Conservation (phyloP, 208 protist genomes). For the Trypanosoma avium region DNA sequence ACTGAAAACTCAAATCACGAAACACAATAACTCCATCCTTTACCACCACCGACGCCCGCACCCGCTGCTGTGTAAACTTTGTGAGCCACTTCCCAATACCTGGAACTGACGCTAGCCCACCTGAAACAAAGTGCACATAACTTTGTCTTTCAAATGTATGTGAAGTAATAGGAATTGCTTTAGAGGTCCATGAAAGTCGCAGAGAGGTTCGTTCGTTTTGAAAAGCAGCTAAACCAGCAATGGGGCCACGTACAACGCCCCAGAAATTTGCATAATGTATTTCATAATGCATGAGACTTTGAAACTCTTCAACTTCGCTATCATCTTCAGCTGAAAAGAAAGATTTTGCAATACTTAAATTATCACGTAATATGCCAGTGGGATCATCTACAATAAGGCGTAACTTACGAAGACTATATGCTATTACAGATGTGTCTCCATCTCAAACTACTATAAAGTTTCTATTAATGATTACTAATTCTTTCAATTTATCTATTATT, state of each 20-base stretch:
- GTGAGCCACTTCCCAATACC: conserved; percentile 59
- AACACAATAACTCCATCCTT: conserved; percentile 66
- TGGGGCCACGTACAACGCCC: conserved; percentile 65
- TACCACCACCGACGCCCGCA: conserved; percentile 76
- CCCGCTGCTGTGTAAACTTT: conserved; percentile 53
- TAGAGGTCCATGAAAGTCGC: conserved; percentile 65
- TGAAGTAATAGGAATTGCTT: conserved; percentile 49
- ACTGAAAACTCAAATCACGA: conserved; percentile 71
- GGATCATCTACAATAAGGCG: conserved; percentile 79
- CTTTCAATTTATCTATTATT: neutral
- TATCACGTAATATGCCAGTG: conserved; percentile 50
- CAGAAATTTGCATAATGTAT: conserved; percentile 78
- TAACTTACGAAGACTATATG: conserved; percentile 75
- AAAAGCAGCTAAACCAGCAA: conserved; percentile 48
- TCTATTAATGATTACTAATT: too few relatives aligned
- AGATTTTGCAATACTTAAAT: conserved; percentile 40
- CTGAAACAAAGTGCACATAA: conserved; percentile 63
- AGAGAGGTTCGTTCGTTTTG: conserved; percentile 50
- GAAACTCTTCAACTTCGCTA: conserved; percentile 55
- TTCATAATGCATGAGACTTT: conserved; percentile 35
- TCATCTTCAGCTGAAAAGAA: conserved; percentile 83
- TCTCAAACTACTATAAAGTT: too few relatives aligned
- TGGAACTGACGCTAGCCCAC: conserved; percentile 38
- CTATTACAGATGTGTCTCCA: conserved; percentile 58
- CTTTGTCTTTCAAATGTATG: conserved; percentile 72